Evolutionary conservation across 768 basidiomycete species (phyloP), one percentile per base, ranked within the genome.

Genomic region (Pisolithus microcarpus): DNA sequence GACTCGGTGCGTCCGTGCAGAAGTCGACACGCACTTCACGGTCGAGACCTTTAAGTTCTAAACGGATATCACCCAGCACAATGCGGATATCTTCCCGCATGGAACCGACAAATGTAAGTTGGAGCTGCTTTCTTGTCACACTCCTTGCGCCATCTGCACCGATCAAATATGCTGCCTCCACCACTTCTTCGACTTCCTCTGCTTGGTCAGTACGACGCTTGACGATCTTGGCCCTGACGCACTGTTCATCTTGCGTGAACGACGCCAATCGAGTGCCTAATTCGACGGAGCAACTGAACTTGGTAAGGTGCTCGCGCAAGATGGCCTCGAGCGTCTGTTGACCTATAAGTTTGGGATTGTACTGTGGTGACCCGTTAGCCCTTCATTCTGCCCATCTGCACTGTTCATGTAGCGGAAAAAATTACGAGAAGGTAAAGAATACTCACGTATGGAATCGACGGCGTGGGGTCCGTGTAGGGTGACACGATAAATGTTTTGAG

Each of bases 41-140:
- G 31, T 64, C 62, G 1, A 72, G 3, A 0, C 66, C 68, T 34
- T 71, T 65, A 0, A 47, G 18, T 8, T 51, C 48, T 9, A 73
- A 38, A 26, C 66, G 53, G 23, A 77, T 63, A 51, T 79, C 73
- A 2, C 67, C 75, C 8, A 67, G 59, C 0, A 72, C 48, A 2
- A 63, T 43, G 3, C 49, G 23, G 19, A 69, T 55, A 6, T 59
- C 58, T 3, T 67, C 55, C 8, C 50, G 58, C 0, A 69, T 73
- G 52, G 76, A 67, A 0, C 76, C 76, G 0, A 70, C 51, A 52
- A 78, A 78, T 0, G 61, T 57, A 7, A 78, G 53, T 0, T 73
- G 75, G 4, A 75, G 64, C 37, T 61, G 55, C 51, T 72, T 74
- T n/a, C 77, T 63, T 7, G 67, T 66, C 4, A n/a, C n/a, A n/a